Evolutionary conservation across 345 rosid genomes (phyloP), one percentile per base, ranked within the genome.

Genomic region (Boechera divaricarpa): DNA sequence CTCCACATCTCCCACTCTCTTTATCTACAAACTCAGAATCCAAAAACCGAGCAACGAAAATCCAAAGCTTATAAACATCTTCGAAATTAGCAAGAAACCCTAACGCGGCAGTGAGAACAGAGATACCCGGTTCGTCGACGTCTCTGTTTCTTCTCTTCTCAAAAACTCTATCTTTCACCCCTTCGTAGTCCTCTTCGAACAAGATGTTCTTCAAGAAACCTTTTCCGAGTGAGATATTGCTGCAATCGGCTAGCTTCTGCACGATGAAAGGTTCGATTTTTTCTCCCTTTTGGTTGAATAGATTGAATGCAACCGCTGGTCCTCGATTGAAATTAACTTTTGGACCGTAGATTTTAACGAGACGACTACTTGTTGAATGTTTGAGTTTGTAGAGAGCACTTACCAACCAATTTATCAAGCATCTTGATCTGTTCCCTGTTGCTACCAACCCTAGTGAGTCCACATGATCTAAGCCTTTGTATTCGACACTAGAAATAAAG

Each of bases 21-120:
- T 89, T 90, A 83, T 92, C 97, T 69, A 89, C 90, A 79, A 92
- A 92, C 66, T 92, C 97, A 16, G 97, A 91, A 81, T 94, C 97
- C 77, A 89, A 81, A 79, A 94, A 94, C 84, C 77, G 91, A 66
- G 97, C 92, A 80, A 94, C 79, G 61, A 94, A 94, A 10, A 83
- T 78, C 97, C 98, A 94, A 60, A 94, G 85, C 85, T 86, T 89
- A 77, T 91, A 90, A 35, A 81, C 63, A 49, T 94, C 98, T 78
- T 88, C 89, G n/a, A 94, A 91, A 68, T 89, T 88, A 5, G 91
- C 86, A 47, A 91, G 88, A 81, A 89, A 90, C 63, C 97, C 93
- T 15, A 94, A 84, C 33, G 95, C 94, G 53, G 85, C 85, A 36
- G 91, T 91, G 38, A 90, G 90, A 63, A 89, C 97, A 55, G 82